A percentile compares a stretch with the other conserved stretches of the same genome.
Conservation (phyloP, 2,329 filamentous ascomycete species). For the Colletotrichum orchidophilum region DNA sequence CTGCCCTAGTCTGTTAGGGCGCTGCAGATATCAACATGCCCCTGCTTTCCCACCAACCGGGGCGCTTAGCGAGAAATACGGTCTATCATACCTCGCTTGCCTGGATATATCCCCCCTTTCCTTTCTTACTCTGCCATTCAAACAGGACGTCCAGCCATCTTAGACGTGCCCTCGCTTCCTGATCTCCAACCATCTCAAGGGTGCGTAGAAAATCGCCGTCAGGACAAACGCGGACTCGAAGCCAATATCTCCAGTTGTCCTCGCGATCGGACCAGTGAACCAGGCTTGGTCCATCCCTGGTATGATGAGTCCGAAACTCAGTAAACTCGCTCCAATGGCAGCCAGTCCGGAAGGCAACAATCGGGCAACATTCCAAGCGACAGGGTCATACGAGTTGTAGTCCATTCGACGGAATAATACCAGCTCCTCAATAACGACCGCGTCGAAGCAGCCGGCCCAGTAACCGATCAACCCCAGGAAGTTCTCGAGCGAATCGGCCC, state of each 20-base stretch:
- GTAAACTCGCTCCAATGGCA: constrained; percentile 52
- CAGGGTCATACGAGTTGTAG: constrained; percentile 52
- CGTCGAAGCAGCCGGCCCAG: constrained; percentile 55
- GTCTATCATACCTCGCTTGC: constrained; percentile 28
- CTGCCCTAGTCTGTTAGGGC: constrained; percentile 1
- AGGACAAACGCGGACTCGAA: constrained; percentile 55
- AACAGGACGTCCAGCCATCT: background rate
- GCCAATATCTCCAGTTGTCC: constrained; percentile 54
- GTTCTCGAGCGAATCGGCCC: constrained; percentile 53
- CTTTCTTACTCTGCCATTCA: background rate
- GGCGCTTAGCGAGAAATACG: constrained; percentile 17
- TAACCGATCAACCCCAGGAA: constrained; percentile 56
- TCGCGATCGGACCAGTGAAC: constrained; percentile 54
- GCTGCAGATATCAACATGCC: constrained; percentile 8
- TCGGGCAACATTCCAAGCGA: constrained; percentile 54
- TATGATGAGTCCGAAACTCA: constrained; percentile 53
- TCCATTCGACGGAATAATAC: constrained; percentile 52
- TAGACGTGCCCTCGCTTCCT: constrained; percentile 41
- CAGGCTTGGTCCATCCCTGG: constrained; percentile 54
- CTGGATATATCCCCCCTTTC: background rate
- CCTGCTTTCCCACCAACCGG: background rate
- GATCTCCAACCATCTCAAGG: constrained; percentile 49
- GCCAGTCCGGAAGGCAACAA: constrained; percentile 53
- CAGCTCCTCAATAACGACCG: constrained; percentile 52
- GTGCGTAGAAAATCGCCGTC: constrained; percentile 51